Evolutionary conservation across 106 monocot genomes (phyloP).

Genomic region (Acorus calamus): DNA sequence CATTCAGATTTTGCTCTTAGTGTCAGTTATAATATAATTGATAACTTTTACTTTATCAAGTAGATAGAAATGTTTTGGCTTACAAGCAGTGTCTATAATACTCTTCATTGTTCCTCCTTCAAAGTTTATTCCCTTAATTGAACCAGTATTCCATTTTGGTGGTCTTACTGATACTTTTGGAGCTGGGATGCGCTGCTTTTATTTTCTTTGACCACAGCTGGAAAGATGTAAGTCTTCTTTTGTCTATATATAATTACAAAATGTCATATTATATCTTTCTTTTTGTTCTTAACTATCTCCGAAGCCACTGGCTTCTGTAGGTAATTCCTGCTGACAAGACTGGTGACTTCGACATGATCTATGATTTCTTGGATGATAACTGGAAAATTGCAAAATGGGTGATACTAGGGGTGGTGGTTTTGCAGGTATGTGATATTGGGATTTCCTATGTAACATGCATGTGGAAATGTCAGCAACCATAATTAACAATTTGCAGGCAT

Average conservation of each 20-base stretch:
- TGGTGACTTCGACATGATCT: constrained; percentile 2
- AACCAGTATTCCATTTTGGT: constrained; percentile 1
- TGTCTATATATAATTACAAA: neutral
- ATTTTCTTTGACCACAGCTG: constrained; percentile 5
- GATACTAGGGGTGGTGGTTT: neutral
- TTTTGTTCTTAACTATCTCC: no score
- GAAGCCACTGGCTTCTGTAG: neutral
- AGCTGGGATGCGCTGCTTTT: neutral
- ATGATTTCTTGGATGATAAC: neutral
- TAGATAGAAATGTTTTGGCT: neutral
- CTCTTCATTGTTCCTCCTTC: neutral
- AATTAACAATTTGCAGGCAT: no score
- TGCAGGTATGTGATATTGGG: neutral
- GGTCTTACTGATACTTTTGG: neutral
- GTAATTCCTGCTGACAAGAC: constrained; percentile 3
- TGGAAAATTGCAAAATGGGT: constrained; percentile 7
- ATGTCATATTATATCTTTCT: neutral
- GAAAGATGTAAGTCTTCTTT: neutral
- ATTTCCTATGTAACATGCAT: no score
- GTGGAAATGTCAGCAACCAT: no score
- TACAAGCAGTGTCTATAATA: neutral
- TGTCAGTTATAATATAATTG: no score
- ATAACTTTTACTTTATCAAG: no score
- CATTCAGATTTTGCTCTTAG: no score
- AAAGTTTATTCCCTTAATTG: neutral